Evolutionary conservation across 2,329 filamentous ascomycete species (phyloP).

Genomic region (Myriangium duriaei): DNA sequence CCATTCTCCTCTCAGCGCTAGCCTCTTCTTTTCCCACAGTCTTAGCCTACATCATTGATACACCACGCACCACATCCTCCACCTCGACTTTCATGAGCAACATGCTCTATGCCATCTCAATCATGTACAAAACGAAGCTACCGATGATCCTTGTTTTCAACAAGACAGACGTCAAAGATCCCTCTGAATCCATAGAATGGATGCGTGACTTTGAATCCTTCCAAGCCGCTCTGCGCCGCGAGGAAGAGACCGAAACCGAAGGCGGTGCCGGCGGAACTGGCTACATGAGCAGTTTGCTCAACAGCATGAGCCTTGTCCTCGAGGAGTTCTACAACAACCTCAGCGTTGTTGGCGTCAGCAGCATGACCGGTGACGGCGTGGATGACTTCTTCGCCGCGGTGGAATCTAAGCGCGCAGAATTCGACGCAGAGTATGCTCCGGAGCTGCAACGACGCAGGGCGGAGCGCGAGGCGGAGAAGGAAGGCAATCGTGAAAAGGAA

Average conservation of each 20-base stretch:
- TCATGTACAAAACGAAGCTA: slow-evolving; percentile 95
- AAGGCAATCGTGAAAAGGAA: slow-evolving; percentile 61
- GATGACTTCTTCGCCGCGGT: slow-evolving; percentile 91
- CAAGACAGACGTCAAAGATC: slow-evolving; percentile 92
- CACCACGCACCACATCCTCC: slow-evolving; percentile 73
- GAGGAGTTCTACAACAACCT: slow-evolving; percentile 96
- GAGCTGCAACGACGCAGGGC: slow-evolving; percentile 70
- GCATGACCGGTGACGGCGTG: slow-evolving; percentile 82
- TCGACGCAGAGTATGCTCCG: slow-evolving; percentile 79
- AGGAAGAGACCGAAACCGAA: slow-evolving; percentile 65
- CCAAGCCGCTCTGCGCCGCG: slow-evolving; percentile 67
- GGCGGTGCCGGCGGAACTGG: slow-evolving; percentile 63
- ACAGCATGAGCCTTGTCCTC: slow-evolving; percentile 94
- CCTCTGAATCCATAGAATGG: slow-evolving; percentile 88
- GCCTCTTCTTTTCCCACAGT: slow-evolving; percentile 93
- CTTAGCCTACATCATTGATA: slow-evolving; percentile 95
- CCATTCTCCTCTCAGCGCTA: slow-evolving; percentile 82
- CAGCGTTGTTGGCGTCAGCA: slow-evolving; percentile 83
- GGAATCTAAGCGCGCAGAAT: slow-evolving; percentile 74
- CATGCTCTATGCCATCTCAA: slow-evolving; percentile 98
- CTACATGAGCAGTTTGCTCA: slow-evolving; percentile 91
- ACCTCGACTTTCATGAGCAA: slow-evolving; percentile 99
- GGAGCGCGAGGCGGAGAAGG: slow-evolving; percentile 65
- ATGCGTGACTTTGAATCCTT: slow-evolving; percentile 99
- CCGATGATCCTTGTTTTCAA: slow-evolving; percentile 99